These are phyloP conservation scores for Auricularia heimuer DNA, from an alignment of 768 basidiomycete genomes.

Conservation along the genomic window DNA sequence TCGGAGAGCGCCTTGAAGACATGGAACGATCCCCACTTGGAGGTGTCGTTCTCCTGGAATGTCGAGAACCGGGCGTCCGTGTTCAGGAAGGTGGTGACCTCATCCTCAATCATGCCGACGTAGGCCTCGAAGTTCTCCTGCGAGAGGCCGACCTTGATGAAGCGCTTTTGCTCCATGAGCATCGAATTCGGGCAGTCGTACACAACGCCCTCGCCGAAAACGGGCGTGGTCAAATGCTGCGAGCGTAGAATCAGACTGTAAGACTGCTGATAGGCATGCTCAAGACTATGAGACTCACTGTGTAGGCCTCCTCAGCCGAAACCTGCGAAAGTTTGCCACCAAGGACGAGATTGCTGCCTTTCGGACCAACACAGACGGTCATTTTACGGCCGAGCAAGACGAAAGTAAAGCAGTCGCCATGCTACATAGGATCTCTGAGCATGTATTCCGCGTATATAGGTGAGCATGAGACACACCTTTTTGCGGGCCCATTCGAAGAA, in stretches of 20 bases:
- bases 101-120: conserved; percentile 63
- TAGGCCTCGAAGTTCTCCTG: conserved; percentile 86
- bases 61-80: conserved; percentile 52
- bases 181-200: conserved; percentile 94
- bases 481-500: conserved; percentile 75
- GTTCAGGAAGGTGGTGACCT: conserved; percentile 60
- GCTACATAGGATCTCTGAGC: conserved; percentile 36
- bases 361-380: conserved; percentile 83
- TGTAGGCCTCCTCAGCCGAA: conserved; percentile 95
- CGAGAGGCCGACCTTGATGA: conserved; percentile 92
- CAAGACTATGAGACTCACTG: conserved; percentile 33
- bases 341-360: conserved; percentile 88
- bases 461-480: conserved; percentile 42
- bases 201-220: conserved; percentile 96
- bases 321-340: conserved; percentile 89
- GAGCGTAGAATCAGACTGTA: conserved; percentile 9
- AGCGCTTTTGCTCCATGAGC: conserved; percentile 99
- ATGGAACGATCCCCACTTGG: conserved; percentile 74
- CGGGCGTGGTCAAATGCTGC: conserved; percentile 84
- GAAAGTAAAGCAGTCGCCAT: conserved; percentile 97
- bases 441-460: neutral
- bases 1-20: conserved; percentile 65
- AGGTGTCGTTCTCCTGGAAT: conserved; percentile 55
- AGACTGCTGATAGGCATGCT: conserved; percentile 1
- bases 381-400: conserved; percentile 79